Evolutionary conservation across 805 yeast species (phyloP).

Genomic region (Spathaspora girioi): DNA sequence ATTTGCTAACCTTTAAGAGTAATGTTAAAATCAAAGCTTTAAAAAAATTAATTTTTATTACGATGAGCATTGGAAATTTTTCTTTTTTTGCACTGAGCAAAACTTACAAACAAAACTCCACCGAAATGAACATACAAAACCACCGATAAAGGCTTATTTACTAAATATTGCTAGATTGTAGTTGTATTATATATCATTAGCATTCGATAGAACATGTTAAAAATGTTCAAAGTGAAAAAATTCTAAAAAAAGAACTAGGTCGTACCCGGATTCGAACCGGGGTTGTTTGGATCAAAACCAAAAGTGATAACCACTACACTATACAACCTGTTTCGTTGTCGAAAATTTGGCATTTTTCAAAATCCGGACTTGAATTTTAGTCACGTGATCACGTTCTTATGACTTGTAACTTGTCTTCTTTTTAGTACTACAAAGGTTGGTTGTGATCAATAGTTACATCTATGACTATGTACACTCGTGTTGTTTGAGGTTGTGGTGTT

Average conservation of each 20-base stretch:
- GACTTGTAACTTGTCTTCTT: too few relatives aligned
- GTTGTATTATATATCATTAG: not conserved
- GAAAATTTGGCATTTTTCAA: not conserved
- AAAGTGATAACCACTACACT: constrained; percentile 81
- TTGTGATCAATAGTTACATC: too few relatives aligned
- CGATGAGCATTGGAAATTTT: constrained; percentile 2
- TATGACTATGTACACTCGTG: not conserved
- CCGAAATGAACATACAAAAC: too few relatives aligned
- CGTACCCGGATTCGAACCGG: constrained; percentile 87
- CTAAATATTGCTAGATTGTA: not conserved
- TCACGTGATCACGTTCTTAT: not conserved
- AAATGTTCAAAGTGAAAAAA: too few relatives aligned
- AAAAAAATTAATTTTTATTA: not conserved
- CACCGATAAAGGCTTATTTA: not conserved
- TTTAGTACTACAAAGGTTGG: too few relatives aligned
- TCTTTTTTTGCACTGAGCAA: not conserved
- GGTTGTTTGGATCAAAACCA: constrained; percentile 81
- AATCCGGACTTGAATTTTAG: not conserved
- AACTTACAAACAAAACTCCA: too few relatives aligned
- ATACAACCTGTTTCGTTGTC: constrained; percentile 11
- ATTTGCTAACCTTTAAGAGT: not conserved
- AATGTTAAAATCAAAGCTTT: not conserved
- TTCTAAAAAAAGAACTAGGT: constrained; percentile 13
- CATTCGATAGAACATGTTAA: not conserved
- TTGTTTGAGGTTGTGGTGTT: not conserved